Evolutionary conservation across 345 rosid species (phyloP).

Genomic region (Eucalyptus melliodora): DNA sequence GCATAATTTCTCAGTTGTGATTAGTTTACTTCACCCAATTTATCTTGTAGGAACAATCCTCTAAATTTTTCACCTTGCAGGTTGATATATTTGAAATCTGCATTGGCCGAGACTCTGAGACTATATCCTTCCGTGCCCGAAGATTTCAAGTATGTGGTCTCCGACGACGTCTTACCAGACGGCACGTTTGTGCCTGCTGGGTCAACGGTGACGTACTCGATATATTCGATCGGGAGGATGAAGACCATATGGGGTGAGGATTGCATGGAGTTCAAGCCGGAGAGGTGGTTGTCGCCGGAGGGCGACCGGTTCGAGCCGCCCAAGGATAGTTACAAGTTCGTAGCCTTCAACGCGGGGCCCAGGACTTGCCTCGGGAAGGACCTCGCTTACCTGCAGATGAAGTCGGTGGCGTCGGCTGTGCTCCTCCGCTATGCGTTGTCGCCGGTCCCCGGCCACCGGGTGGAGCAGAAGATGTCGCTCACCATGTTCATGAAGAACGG

Average conservation of each 20-base stretch:
- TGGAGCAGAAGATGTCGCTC: slow-evolving; percentile 92
- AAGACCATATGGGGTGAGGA: slow-evolving; percentile 91
- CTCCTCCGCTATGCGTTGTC: slow-evolving; percentile 67
- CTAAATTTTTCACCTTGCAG: neutral
- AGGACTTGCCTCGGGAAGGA: slow-evolving; percentile 93
- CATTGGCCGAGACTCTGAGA: slow-evolving; percentile 76
- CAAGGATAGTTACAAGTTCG: slow-evolving; percentile 72
- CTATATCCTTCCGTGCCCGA: slow-evolving; percentile 86
- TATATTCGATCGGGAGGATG: slow-evolving; percentile 84
- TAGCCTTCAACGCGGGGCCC: slow-evolving; percentile 87
- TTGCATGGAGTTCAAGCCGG: slow-evolving; percentile 74
- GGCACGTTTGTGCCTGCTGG: slow-evolving; percentile 74
- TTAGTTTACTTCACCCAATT: neutral
- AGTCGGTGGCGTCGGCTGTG: slow-evolving; percentile 85
- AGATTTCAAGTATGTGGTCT: slow-evolving; percentile 70
- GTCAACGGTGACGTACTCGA: slow-evolving; percentile 80
- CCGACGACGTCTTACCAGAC: slow-evolving; percentile 73
- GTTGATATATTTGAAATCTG: slow-evolving; percentile 64
- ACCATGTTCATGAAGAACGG: slow-evolving; percentile 90
- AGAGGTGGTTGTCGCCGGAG: slow-evolving; percentile 58
- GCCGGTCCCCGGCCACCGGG: slow-evolving; percentile 63
- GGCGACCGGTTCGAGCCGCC: slow-evolving; percentile 57
- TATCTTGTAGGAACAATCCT: neutral
- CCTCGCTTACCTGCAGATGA: slow-evolving; percentile 87
- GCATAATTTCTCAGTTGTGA: neutral